Conservation (phyloP, 2,329 filamentous ascomycete species). For the Onygenales sp. region DNA sequence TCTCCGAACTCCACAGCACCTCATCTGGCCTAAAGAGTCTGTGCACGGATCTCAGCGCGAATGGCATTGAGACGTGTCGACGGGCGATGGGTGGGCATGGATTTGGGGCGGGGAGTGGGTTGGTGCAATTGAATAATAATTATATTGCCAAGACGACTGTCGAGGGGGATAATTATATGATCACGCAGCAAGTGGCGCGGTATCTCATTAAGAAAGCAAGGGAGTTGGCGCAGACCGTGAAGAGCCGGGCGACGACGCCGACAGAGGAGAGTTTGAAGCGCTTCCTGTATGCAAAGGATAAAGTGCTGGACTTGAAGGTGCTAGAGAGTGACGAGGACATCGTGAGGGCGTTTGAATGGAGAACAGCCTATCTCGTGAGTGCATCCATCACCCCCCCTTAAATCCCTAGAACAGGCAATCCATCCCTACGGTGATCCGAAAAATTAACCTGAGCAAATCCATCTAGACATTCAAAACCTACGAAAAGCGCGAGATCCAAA, state of each 20-base stretch:
- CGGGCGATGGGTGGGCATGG: constrained; percentile 46
- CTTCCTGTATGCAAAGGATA: constrained; percentile 23
- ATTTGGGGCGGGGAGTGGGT: constrained; percentile 43
- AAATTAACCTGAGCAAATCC: not conserved
- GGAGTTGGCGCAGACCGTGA: constrained; percentile 19
- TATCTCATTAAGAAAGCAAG: constrained; percentile 46
- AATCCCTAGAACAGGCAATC: too few species aligned
- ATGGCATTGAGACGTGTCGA: constrained; percentile 46
- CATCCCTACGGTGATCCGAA: not conserved
- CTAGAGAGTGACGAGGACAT: constrained; percentile 29
- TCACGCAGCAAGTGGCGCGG: constrained; percentile 43
- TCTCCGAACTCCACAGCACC: constrained; percentile 45
- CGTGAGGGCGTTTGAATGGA: constrained; percentile 37
- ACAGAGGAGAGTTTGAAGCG: constrained; percentile 11
- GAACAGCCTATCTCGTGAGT: constrained; percentile 31
- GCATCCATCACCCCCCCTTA: not conserved
- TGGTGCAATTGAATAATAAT: constrained; percentile 43
- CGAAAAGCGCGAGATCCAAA: constrained; percentile 32
- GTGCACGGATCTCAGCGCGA: constrained; percentile 43
- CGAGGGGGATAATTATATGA: constrained; percentile 51
- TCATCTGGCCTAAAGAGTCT: constrained; percentile 45
- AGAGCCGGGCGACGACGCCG: not conserved
- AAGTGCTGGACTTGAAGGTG: constrained; percentile 19
- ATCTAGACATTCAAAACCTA: constrained; percentile 23
- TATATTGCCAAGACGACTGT: constrained; percentile 46